Evolutionary conservation across 2,329 filamentous ascomycete species (phyloP).

Genomic region (Periconia sp.): DNA sequence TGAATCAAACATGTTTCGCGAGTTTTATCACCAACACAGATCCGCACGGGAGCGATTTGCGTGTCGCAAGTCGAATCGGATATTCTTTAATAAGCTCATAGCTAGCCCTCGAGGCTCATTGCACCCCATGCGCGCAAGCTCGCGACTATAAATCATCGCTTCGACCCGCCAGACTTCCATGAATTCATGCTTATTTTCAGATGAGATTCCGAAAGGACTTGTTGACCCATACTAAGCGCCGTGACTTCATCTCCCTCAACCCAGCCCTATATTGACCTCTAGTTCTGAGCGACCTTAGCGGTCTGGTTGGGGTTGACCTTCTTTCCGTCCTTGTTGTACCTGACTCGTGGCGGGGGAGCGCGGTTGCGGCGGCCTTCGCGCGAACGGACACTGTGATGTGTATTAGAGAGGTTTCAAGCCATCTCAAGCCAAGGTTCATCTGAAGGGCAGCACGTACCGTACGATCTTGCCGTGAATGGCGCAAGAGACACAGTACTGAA

Average conservation of each 20-base stretch:
- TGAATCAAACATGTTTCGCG: no score
- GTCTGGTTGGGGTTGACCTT: constrained; percentile 91
- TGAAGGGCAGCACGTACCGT: constrained; percentile 76
- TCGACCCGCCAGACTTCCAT: constrained; percentile 35
- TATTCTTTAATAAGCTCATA: constrained; percentile 46
- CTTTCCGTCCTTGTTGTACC: constrained; percentile 99
- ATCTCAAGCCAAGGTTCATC: constrained; percentile 3
- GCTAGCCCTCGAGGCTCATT: constrained; percentile 37
- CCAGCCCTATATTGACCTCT: constrained; percentile 18
- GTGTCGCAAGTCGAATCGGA: constrained; percentile 42
- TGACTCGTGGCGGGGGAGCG: constrained; percentile 93
- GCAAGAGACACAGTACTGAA: constrained; percentile 99
- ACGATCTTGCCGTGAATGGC: constrained; percentile 99
- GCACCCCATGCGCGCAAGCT: constrained; percentile 33
- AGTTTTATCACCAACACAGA: no score
- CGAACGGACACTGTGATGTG: constrained; percentile 81
- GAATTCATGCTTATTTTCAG: constrained; percentile 43
- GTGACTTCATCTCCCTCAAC: constrained; percentile 33
- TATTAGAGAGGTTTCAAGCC: constrained; percentile 20
- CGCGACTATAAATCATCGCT: constrained; percentile 41
- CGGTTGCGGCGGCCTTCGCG: constrained; percentile 97
- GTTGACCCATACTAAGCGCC: constrained; percentile 45
- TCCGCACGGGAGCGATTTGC: no score
- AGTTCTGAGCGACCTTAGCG: constrained; percentile 61
- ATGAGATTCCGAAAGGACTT: constrained; percentile 42